Evolutionary conservation across 345 rosid species (phyloP).

Genomic region (Alliaria petiolata): DNA sequence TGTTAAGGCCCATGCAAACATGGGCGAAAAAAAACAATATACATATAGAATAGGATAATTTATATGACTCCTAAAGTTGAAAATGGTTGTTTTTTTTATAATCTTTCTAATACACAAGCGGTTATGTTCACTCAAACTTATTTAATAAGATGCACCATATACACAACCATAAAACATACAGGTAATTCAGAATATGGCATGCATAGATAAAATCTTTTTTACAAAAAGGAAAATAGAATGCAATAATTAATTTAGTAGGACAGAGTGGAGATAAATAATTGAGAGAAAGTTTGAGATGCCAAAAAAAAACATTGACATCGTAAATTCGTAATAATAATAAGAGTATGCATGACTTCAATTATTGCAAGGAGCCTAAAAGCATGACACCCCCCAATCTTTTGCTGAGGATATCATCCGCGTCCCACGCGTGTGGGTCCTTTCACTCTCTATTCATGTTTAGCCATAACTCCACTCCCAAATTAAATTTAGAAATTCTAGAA

Average conservation of each 20-base stretch:
- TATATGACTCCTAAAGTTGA: no score
- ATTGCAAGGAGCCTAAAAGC: conserved; percentile 98
- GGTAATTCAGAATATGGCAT: no score
- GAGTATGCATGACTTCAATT: conserved; percentile 79
- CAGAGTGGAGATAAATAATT: conserved; percentile 20
- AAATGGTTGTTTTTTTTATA: no score
- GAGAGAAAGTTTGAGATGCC: conserved; percentile 11
- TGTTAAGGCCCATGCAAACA: not conserved
- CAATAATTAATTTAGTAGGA: conserved; percentile 19
- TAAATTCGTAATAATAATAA: conserved; percentile 9
- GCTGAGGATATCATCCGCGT: conserved; percentile 22
- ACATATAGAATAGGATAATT: no score
- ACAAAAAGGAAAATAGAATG: not conserved
- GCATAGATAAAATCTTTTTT: no score
- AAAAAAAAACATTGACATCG: not conserved
- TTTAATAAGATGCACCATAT: no score
- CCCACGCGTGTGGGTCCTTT: conserved; percentile 30
- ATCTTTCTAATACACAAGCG: no score
- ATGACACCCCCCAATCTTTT: conserved; percentile 49
- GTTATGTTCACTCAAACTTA: no score
- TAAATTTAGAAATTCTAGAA: no score
- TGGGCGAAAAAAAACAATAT: no score
- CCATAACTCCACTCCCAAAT: conserved; percentile 4
- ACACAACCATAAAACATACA: no score
- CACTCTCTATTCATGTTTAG: conserved; percentile 9